phyloP scores from a whole-genome alignment of 345 rosid species.

The Gossypium herbaceum region DNA sequence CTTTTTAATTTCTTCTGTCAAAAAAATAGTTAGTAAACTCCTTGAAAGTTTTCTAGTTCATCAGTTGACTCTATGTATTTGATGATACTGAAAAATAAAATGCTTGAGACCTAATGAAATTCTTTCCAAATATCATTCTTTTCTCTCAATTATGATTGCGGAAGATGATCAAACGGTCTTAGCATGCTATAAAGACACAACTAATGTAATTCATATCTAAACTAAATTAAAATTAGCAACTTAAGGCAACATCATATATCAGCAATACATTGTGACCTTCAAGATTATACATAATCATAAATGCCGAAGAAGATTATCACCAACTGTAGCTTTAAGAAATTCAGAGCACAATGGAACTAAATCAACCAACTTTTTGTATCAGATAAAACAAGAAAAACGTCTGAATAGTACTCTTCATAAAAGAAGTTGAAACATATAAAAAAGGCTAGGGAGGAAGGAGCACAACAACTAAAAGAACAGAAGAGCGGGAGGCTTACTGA shows the following conservation, averaged over 20 bases:
- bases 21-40: not conserved
- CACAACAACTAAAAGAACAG: not conserved
- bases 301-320: not conserved
- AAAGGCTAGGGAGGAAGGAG: not conserved
- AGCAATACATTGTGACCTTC: not conserved
- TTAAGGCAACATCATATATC: not conserved
- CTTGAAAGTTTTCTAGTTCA: not conserved
- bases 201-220: not conserved
- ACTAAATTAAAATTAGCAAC: not conserved
- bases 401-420: not conserved
- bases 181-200: not conserved
- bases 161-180: not conserved
- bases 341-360: not conserved
- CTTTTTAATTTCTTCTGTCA: not conserved
- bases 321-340: not conserved
- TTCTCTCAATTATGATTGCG: not conserved
- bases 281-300: not conserved
- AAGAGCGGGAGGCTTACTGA: not conserved
- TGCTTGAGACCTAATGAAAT: not conserved
- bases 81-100: not conserved
- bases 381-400: not conserved
- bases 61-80: not conserved
- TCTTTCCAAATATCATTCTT: not conserved
- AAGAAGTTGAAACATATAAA: not conserved
- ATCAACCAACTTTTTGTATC: not conserved